phyloP scores from a whole-genome alignment of 2,329 filamentous ascomycete species.

The Cylindrodendrum hubeiense region DNA sequence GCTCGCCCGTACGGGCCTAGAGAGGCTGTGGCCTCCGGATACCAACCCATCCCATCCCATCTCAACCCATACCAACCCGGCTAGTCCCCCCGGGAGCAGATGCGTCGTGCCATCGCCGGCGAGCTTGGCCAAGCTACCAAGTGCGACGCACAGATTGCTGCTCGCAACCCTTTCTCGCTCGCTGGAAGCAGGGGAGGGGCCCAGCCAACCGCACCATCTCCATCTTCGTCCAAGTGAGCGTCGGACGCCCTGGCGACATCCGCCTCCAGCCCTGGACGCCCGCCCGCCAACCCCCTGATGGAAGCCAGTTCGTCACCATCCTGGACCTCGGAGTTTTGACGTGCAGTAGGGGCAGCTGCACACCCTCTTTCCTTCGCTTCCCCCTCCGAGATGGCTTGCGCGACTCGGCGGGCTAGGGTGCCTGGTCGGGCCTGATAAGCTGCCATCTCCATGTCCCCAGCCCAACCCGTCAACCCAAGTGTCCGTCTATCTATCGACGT shows the following conservation, averaged over 20 bases:
- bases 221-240: neutral
- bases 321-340: slow-evolving; percentile 6
- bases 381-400: neutral
- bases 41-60: too few relatives aligned
- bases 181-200: too few relatives aligned
- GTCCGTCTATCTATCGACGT: slow-evolving; percentile 3
- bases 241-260: neutral
- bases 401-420: neutral
- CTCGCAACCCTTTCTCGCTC: too few relatives aligned
- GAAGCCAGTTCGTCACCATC: slow-evolving; percentile 7
- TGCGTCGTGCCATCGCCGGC: too few relatives aligned
- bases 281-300: neutral
- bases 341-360: slow-evolving; percentile 1
- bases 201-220: neutral
- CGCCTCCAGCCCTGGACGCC: neutral
- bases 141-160: too few relatives aligned
- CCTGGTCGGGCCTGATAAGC: slow-evolving; percentile 17
- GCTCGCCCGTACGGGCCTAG: neutral
- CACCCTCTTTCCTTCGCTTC: neutral
- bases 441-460: slow-evolving; percentile 1
- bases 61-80: too few relatives aligned
- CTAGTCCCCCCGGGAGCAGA: neutral
- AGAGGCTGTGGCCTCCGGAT: neutral
- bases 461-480: neutral
- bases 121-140: too few relatives aligned